Conservation (phyloP, 768 basidiomycete genomes). For the Amanita thiersii region DNA sequence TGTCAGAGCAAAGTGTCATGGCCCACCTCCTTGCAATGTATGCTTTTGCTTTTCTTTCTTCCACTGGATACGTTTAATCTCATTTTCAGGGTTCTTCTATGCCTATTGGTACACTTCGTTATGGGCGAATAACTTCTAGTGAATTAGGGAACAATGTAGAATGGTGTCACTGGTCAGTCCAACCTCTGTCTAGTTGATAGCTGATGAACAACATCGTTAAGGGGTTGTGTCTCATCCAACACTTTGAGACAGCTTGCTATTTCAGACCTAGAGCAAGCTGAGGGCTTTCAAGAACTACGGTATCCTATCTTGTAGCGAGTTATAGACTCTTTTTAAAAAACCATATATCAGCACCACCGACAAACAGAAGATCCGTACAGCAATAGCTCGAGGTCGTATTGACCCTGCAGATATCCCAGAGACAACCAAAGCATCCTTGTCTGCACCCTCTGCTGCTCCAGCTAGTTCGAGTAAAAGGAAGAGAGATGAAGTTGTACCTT, state of each 20-base stretch:
- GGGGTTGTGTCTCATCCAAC: conserved; percentile 65
- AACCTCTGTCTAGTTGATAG: background rate
- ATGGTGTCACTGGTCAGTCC: conserved; percentile 69
- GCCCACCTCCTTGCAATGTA: conserved; percentile 49
- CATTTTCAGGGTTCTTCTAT: conserved; percentile 35
- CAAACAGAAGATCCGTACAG: conserved; percentile 52
- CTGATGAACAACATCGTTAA: conserved; percentile 17
- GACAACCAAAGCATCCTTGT: conserved; percentile 22
- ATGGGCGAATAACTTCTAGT: conserved; percentile 40
- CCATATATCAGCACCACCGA: conserved; percentile 40
- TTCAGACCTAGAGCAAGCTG: conserved; percentile 29
- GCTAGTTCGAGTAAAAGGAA: conserved; percentile 3
- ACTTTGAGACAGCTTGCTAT: conserved; percentile 44
- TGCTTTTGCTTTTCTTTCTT: background rate
- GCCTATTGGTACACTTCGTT: conserved; percentile 52
- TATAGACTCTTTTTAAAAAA: background rate
- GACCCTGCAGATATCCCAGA: conserved; percentile 51
- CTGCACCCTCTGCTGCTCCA: background rate
- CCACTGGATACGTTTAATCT: conserved; percentile 1
- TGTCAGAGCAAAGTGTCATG: conserved; percentile 60
- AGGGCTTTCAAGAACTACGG: conserved; percentile 47
- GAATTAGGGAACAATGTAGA: conserved; percentile 56
- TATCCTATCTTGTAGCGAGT: conserved; percentile 19
- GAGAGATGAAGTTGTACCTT: conserved; percentile 6
- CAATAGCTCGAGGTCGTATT: conserved; percentile 45